Base-by-base conservation (phyloP, 805 yeast species). In the Ogataea minuta region DNA sequence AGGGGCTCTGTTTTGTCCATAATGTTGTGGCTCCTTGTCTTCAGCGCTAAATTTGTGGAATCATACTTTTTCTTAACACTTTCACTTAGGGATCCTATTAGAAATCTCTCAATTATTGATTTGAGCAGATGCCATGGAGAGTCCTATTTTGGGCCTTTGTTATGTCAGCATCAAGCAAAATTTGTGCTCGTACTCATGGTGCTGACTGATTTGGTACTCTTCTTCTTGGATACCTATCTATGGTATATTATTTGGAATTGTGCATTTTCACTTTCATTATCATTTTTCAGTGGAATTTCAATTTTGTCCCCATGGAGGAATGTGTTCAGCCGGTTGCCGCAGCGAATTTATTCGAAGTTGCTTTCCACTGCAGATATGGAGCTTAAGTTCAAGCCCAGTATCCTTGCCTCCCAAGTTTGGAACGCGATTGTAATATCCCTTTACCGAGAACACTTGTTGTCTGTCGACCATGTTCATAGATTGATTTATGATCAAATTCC, bases 201-300 rank as follows among this genome's bases (percentile, higher is more conserved):
- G 23, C 34, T 67, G 7, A 67, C 77, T 4, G 78, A 74, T 49
- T 54, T 74, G 44, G 68, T 74, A 3, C 59, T 76, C 25, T 76
- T 74, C 49, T 74, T 74, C 44, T 62, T 76, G 15, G 81, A 76
- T 42, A 76, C 81, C 0, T 76, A 76, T 43, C 60, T 76, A 12
- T 76, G 81, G 81, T 76, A 76, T 44, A 72, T 76, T 34, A 66
- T 76, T 6, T 75, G 79, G 74, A 76, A 74, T 39, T 71, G 79
- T 13, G 46, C 70, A 0, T 68, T 74, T 39, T 75, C 80, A 1
- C 66, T 74, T 9, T 59, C 68, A 10, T 53, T 76, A 12, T 72
- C 79, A 2, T 70, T 74, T 49, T 66, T 68, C 36, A 68, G 72
- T 47, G 81, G 81, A 2, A 69, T 73, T 17, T 74, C 79, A 2